Conservation (phyloP, 2,329 filamentous ascomycete genomes). For the Clarireedia sp. region DNA sequence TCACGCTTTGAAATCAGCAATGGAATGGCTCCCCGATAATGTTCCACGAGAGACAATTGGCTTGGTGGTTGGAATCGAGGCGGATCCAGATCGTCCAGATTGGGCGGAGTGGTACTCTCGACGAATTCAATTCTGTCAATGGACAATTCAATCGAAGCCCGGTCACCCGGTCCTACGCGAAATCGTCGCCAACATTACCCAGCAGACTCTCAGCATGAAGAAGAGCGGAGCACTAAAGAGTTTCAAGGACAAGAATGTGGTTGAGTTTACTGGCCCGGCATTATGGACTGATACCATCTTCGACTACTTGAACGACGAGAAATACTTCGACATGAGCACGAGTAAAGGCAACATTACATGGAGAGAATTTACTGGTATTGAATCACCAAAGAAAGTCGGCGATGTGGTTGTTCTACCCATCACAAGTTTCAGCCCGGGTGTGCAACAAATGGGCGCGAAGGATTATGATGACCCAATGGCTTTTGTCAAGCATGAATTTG, state of each 20-base stretch:
- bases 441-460: slow-evolving; percentile 84
- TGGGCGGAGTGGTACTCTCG: slow-evolving; percentile 96
- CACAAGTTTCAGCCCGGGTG: slow-evolving; percentile 93
- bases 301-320: slow-evolving; percentile 83
- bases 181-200: slow-evolving; percentile 77
- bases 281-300: slow-evolving; percentile 93
- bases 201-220: slow-evolving; percentile 71
- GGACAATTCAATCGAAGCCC: slow-evolving; percentile 94
- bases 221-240: slow-evolving; percentile 53
- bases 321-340: slow-evolving; percentile 74
- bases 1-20: slow-evolving; percentile 69
- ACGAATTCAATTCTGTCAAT: slow-evolving; percentile 96
- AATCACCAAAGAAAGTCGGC: slow-evolving; percentile 73
- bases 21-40: slow-evolving; percentile 76
- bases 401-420: slow-evolving; percentile 93
- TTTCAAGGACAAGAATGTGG: slow-evolving; percentile 58
- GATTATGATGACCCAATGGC: slow-evolving; percentile 90
- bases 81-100: slow-evolving; percentile 84
- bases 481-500: slow-evolving; percentile 94
- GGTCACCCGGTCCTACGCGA: slow-evolving; percentile 88
- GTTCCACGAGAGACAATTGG: slow-evolving; percentile 74
- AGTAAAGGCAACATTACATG: slow-evolving; percentile 69
- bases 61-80: slow-evolving; percentile 89
- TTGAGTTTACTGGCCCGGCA: slow-evolving; percentile 91
- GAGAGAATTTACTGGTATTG: slow-evolving; percentile 84